Conservation (phyloP, 2,329 filamentous ascomycete species). For the Colletotrichum incanum region DNA sequence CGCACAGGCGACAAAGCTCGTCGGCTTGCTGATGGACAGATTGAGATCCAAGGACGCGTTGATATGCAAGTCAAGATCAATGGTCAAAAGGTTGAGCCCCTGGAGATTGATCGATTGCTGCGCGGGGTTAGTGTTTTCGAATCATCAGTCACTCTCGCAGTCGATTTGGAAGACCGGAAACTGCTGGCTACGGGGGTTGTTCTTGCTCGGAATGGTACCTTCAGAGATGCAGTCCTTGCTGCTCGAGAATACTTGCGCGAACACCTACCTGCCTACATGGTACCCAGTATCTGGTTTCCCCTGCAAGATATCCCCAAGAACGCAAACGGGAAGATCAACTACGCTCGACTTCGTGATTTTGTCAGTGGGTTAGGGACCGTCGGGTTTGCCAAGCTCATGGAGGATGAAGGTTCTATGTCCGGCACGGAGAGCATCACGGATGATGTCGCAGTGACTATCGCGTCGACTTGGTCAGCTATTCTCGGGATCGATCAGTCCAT, state of each 20-base stretch:
- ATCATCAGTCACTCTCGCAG: background rate
- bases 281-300: constrained; percentile 46
- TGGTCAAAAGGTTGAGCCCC: constrained; percentile 52
- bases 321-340: constrained; percentile 47
- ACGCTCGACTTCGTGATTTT: background rate
- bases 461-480: constrained; percentile 38
- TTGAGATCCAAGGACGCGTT: constrained; percentile 48
- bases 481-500: constrained; percentile 33
- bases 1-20: constrained; percentile 46
- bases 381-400: constrained; percentile 9
- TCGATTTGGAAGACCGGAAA: background rate
- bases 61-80: constrained; percentile 53
- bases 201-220: background rate
- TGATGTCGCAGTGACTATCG: constrained; percentile 19
- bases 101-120: constrained; percentile 49
- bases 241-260: background rate
- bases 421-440: background rate
- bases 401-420: background rate
- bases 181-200: constrained; percentile 1
- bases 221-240: background rate
- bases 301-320: constrained; percentile 45
- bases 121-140: constrained; percentile 20
- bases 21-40: constrained; percentile 45
- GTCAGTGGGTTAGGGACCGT: background rate
- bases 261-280: constrained; percentile 47